phyloP scores from a whole-genome alignment of 1,284 basidiomycete genomes.

The Bondarzewia mesenterica region DNA sequence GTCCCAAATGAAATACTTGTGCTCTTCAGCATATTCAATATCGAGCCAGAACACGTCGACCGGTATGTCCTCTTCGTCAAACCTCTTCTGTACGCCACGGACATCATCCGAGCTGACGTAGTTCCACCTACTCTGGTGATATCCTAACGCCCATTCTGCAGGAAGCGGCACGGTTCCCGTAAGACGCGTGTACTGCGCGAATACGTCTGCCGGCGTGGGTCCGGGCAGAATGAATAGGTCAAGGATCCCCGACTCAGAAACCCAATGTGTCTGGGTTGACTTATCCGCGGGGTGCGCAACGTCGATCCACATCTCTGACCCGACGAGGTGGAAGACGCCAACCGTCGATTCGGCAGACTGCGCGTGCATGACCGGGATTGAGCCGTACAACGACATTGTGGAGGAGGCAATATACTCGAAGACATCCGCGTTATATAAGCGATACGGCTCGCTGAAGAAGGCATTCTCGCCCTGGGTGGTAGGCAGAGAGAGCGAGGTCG shows the following conservation, averaged over 20 bases:
- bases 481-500: conserved; percentile 84
- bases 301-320: conserved; percentile 95
- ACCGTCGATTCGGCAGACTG: conserved; percentile 82
- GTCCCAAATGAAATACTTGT: conserved; percentile 99
- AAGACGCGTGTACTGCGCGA: conserved; percentile 78
- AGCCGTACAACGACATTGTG: conserved; percentile 87
- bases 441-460: conserved; percentile 85
- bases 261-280: conserved; percentile 87
- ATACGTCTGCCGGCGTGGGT: conserved; percentile 74
- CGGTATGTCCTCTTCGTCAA: conserved; percentile 92
- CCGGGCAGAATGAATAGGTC: conserved; percentile 93
- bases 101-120: conserved; percentile 91
- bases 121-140: conserved; percentile 99
- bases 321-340: conserved; percentile 86
- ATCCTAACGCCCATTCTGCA: conserved; percentile 85
- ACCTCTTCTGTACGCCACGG: conserved; percentile 77
- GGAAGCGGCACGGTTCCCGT: conserved; percentile 87
- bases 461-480: conserved; percentile 68
- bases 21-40: conserved; percentile 92
- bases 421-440: conserved; percentile 94
- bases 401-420: conserved; percentile 95
- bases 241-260: conserved; percentile 93
- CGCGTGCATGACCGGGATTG: conserved; percentile 90
- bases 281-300: conserved; percentile 58
- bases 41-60: conserved; percentile 98